Conservation (phyloP, 768 basidiomycete species). For the Rhodotorula babjevae region DNA sequence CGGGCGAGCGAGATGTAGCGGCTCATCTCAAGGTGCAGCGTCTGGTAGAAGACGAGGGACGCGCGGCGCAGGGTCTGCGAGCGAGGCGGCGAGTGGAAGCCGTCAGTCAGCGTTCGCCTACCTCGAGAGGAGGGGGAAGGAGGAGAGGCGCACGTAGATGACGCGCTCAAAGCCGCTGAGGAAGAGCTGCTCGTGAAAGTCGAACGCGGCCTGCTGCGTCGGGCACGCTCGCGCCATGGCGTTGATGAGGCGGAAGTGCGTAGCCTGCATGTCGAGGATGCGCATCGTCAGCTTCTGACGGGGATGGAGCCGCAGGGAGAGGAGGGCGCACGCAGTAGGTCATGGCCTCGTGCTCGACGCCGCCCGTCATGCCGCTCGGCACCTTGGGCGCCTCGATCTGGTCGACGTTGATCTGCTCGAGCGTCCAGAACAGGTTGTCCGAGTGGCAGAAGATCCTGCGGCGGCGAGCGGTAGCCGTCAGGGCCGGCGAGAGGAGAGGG, state of each 20-base stretch:
- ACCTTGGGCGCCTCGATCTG: constrained; percentile 85
- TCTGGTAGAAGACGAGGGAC: constrained; percentile 88
- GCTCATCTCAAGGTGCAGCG: constrained; percentile 85
- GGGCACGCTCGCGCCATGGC: constrained; percentile 63
- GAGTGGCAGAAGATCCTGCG: constrained; percentile 93
- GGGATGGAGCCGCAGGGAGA: neutral
- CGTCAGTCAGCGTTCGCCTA: no score
- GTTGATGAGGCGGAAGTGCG: constrained; percentile 81
- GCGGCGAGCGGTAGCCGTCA: constrained; percentile 47
- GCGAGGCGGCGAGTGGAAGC: neutral
- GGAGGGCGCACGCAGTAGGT: constrained; percentile 70
- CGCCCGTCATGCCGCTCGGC: constrained; percentile 96
- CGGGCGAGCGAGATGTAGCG: constrained; percentile 70
- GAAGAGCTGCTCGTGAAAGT: constrained; percentile 82
- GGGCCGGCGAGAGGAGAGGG: no score
- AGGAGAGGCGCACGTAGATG: constrained; percentile 60
- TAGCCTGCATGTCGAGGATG: constrained; percentile 56
- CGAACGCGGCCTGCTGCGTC: constrained; percentile 69
- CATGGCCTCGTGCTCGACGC: constrained; percentile 97
- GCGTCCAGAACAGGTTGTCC: constrained; percentile 82
- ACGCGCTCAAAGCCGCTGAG: constrained; percentile 86
- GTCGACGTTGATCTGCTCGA: constrained; percentile 74
- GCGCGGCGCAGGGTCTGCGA: constrained; percentile 92
- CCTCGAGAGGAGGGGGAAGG: no score
- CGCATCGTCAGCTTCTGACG: neutral